These are phyloP conservation scores for Mallotus nudiflorus DNA, from an alignment of 345 rosid genomes.

Conservation along the genomic window DNA sequence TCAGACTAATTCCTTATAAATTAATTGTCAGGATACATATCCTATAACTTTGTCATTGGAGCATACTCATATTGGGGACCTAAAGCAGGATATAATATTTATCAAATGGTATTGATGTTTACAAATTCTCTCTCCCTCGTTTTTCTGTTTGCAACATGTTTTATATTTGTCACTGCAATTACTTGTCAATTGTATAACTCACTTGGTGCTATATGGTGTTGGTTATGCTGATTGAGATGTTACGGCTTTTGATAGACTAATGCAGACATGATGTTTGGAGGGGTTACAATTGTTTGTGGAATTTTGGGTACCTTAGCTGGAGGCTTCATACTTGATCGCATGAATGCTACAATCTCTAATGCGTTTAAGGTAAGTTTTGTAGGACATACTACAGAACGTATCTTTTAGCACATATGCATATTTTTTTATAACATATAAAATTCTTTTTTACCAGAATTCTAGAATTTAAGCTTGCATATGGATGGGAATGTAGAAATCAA, in stretches of 20 bases:
- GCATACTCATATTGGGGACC: conserved; percentile 98
- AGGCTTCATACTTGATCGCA: conserved; percentile 66
- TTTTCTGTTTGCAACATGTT: neutral
- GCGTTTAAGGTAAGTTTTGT: conserved; percentile 66
- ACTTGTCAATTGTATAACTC: neutral
- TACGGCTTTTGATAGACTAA: conserved; percentile 46
- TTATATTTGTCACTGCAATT: neutral
- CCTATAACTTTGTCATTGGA: conserved; percentile 83
- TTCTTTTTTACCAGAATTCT: neutral
- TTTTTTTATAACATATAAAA: neutral
- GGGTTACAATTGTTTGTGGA: conserved; percentile 76
- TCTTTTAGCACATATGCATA: neutral
- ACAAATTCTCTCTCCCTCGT: neutral
- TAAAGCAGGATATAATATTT: conserved; percentile 73
- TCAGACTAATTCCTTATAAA: neutral
- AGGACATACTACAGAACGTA: neutral
- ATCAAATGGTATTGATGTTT: conserved; percentile 12
- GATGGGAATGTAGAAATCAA: neutral
- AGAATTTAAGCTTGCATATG: neutral
- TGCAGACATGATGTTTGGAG: conserved; percentile 88
- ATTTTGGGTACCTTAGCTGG: conserved; percentile 82
- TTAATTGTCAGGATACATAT: conserved; percentile 59
- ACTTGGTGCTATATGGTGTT: conserved; percentile 6
- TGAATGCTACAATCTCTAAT: conserved; percentile 74
- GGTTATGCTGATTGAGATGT: conserved; percentile 2